Base-by-base conservation (phyloP, 2,329 filamentous ascomycete species). In the Botrytis fragariae region DNA sequence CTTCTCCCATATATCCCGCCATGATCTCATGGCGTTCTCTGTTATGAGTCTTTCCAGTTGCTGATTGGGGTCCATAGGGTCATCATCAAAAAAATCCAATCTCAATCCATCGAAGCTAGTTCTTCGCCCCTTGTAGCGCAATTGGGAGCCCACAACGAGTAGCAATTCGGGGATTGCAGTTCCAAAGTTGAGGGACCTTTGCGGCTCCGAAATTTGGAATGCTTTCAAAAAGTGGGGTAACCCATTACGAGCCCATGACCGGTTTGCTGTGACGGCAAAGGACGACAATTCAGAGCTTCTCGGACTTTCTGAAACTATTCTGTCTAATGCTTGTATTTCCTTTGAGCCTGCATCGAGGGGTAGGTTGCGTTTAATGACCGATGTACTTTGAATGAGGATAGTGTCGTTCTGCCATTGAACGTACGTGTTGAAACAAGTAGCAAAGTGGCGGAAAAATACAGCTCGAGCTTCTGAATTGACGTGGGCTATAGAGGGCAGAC, bases 381-480 rank as follows among this genome's bases (percentile, higher is more conserved):
- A 64, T 37, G 44, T 65, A 12, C 63, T 37, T 54, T 69, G 65
- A 20, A 69, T 14, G 29, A 69, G 37, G 48, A 69, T 57, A 10
- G 65, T 69, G 20, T 69, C 65, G 25, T 57, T 54, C 12, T 42
- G 39, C 65, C 45, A 57, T 69, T 57, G 45, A 22, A 57, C 39
- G 18, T 69, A 69, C 9, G 65, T 57, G 39, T 69, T 18, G 65
- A 69, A 69, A n/a, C 45, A 69, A 42, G 39, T 57, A 16, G 65
- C 42, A 10, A 69, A 69, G 35, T 42, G 65, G 39, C 18, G 20
- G 16, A 69, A 42, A 51, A 42, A 69, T 14, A 69, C 29, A 51
- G 16, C 37, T 20, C 48, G 16, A 22, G 45, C 45, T 57, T 69
- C 48, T n/a, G 32, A 29, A 32, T 42, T 69, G 48, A 29, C 65